A percentile compares a stretch with the other conserved stretches of the same genome.
These are phyloP conservation scores for Iberis pinnata DNA, from an alignment of 345 rosid genomes.

Conservation along the genomic window DNA sequence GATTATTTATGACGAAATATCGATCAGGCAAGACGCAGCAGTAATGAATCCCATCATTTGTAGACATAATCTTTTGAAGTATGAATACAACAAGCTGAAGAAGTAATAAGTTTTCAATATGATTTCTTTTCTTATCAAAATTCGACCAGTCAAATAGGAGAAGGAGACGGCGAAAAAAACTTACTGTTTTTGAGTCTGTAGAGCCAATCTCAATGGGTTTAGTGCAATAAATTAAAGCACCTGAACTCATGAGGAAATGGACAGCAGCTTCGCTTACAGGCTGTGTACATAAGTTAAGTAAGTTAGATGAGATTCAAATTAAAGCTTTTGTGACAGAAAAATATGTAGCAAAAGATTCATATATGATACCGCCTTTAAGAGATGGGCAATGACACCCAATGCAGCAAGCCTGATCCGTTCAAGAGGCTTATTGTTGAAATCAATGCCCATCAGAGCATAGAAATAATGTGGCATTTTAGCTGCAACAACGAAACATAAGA, in stretches of 20 bases:
- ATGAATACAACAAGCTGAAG: slow-evolving; percentile 45
- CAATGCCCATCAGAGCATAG: slow-evolving; percentile 36
- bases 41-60: slow-evolving; percentile 37
- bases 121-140: background rate
- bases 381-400: slow-evolving; percentile 50
- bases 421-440: slow-evolving; percentile 18
- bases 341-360: background rate
- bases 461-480: slow-evolving; percentile 42
- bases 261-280: slow-evolving; percentile 25
- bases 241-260: slow-evolving; percentile 29
- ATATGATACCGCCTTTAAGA: slow-evolving; percentile 38
- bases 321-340: background rate
- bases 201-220: slow-evolving; percentile 37
- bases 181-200: slow-evolving; percentile 36
- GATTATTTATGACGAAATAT: slow-evolving; percentile 22
- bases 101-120: background rate
- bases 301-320: background rate
- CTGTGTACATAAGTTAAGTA: slow-evolving; percentile 29
- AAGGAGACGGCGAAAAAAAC: slow-evolving; percentile 6
- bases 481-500: slow-evolving; percentile 26
- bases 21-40: slow-evolving; percentile 36
- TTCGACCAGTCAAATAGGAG: no score
- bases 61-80: slow-evolving; percentile 31
- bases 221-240: slow-evolving; percentile 31
- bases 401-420: slow-evolving; percentile 46